Evolutionary conservation across 73 alveolate genomes (phyloP).

Genomic region (Halteria grandinella): DNA sequence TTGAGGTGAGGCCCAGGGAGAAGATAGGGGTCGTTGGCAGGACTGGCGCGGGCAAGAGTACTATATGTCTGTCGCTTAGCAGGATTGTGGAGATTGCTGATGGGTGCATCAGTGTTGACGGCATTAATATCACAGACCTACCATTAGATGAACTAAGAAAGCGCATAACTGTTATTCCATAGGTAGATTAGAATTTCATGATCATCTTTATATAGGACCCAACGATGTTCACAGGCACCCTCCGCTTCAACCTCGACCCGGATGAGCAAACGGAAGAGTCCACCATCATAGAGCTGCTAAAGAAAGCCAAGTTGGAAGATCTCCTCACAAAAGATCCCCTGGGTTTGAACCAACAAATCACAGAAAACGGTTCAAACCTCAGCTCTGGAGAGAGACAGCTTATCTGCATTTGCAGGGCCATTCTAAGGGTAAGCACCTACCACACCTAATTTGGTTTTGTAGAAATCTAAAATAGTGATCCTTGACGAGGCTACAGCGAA

Average conservation of each 20-base stretch:
- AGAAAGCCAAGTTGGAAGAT: slow-evolving; percentile 80
- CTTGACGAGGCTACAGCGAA: slow-evolving; percentile 99
- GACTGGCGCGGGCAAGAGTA: slow-evolving; percentile 97
- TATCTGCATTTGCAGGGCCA: slow-evolving; percentile 93
- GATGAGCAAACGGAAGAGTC: slow-evolving; percentile 64
- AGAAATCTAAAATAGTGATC: slow-evolving; percentile 86
- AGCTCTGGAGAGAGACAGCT: slow-evolving; percentile 95
- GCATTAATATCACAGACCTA: slow-evolving; percentile 74
- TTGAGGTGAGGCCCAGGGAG: slow-evolving; percentile 78
- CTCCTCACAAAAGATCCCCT: slow-evolving; percentile 74
- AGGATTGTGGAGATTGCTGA: slow-evolving; percentile 90
- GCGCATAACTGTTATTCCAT: slow-evolving; percentile 89
- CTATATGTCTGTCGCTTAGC: slow-evolving; percentile 81
- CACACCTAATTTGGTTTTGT: too few relatives aligned
- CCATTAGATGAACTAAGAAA: slow-evolving; percentile 80
- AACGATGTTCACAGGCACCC: slow-evolving; percentile 87
- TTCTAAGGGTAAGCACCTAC: too few relatives aligned
- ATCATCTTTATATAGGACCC: too few relatives aligned
- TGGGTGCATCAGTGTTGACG: slow-evolving; percentile 87
- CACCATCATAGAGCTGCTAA: slow-evolving; percentile 69
- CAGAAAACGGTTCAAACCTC: slow-evolving; percentile 89
- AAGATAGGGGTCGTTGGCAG: slow-evolving; percentile 95
- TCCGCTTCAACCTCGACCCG: slow-evolving; percentile 95
- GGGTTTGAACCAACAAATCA: slow-evolving; percentile 79
- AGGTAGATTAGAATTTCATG: too few relatives aligned